Conservation (phyloP, 2,329 filamentous ascomycete genomes). For the Ophiostoma himal-ulmi region DNA sequence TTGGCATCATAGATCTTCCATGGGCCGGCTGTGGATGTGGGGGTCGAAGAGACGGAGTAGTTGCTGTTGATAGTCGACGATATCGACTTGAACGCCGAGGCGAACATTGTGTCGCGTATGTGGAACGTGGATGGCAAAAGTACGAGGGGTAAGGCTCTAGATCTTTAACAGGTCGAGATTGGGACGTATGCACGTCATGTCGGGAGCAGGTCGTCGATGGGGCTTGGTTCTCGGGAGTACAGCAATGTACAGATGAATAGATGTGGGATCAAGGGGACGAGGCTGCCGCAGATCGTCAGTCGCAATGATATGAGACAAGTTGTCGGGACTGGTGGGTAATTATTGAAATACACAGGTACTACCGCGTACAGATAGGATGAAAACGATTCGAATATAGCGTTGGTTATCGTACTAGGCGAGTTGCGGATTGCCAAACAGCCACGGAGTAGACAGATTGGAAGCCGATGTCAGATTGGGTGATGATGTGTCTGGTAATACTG, state of each 20-base stretch:
- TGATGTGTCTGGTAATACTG: conserved; percentile 1
- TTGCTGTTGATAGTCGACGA: conserved; percentile 80
- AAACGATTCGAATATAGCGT: background rate
- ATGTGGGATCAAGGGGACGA: background rate
- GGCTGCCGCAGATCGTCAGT: conserved; percentile 3
- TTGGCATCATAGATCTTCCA: conserved; percentile 99
- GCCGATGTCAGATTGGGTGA: background rate
- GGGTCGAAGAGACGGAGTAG: conserved; percentile 72
- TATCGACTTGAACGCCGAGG: conserved; percentile 88
- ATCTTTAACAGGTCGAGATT: background rate
- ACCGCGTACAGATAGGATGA: background rate
- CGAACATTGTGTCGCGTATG: conserved; percentile 64
- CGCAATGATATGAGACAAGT: background rate
- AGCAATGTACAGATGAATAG: background rate
- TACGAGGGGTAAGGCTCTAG: background rate
- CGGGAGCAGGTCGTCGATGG: background rate
- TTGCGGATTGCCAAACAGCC: background rate
- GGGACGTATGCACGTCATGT: background rate
- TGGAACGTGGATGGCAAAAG: background rate
- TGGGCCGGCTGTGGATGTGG: conserved; percentile 76
- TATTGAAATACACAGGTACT: background rate
- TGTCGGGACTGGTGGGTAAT: background rate
- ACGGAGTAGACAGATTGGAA: background rate
- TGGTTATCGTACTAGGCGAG: background rate
- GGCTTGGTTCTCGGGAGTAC: background rate